Evolutionary conservation across 805 yeast genomes (phyloP).

Genomic region (Ogataea dorogensis): DNA sequence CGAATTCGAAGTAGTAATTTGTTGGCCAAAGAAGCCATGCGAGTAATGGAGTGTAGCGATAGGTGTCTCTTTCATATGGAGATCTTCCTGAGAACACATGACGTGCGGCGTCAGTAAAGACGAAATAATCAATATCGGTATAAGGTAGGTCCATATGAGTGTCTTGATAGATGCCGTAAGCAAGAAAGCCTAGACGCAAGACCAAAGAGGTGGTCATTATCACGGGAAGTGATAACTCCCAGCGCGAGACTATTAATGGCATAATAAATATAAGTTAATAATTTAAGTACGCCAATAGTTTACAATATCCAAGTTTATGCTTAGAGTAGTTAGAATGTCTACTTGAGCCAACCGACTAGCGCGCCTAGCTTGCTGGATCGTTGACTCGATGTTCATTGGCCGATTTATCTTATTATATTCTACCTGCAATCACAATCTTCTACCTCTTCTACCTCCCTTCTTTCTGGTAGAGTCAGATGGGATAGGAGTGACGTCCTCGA

Average conservation of each 20-base stretch:
- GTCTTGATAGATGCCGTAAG: constrained; percentile 87
- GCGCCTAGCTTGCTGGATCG: too few species aligned
- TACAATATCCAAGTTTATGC: too few species aligned
- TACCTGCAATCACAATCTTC: constrained; percentile 65
- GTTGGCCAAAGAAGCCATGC: constrained; percentile 84
- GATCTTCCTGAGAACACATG: constrained; percentile 57
- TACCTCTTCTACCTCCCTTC: constrained; percentile 99
- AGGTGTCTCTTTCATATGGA: constrained; percentile 85
- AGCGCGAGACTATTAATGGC: constrained; percentile 13
- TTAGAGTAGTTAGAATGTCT: too few species aligned
- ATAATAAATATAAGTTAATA: constrained; percentile 6
- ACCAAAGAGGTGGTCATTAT: constrained; percentile 24
- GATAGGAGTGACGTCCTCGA: constrained; percentile 99
- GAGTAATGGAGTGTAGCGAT: constrained; percentile 87
- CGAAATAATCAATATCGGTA: constrained; percentile 93
- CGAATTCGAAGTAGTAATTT: constrained; percentile 58
- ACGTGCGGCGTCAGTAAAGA: constrained; percentile 87
- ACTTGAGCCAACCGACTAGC: too few species aligned
- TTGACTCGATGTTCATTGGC: too few species aligned
- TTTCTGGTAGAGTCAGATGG: constrained; percentile 99
- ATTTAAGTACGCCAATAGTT: too few species aligned
- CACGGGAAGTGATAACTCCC: not conserved
- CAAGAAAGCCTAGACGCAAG: constrained; percentile 61
- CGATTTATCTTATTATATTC: constrained; percentile 8
- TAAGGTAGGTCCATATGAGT: constrained; percentile 72